phyloP scores from a whole-genome alignment of 73 alveolate species.

The Stentor coeruleus region DNA sequence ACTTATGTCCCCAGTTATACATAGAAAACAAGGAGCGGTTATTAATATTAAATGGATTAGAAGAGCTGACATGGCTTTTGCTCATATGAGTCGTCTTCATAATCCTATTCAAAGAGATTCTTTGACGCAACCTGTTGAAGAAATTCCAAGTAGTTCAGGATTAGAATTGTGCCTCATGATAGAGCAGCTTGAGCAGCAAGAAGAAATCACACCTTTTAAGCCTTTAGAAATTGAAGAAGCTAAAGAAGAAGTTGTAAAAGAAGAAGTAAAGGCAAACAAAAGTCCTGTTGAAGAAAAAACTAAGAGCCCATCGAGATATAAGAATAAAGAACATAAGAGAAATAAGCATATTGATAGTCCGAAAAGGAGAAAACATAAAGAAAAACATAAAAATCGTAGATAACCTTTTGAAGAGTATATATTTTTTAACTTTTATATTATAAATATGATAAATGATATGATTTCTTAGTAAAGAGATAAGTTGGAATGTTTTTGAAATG shows the following conservation, averaged over 20 bases:
- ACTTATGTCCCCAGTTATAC: background rate
- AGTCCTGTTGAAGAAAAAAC: background rate
- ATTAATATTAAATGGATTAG: conserved; percentile 17
- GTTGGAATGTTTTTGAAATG: too few relatives aligned
- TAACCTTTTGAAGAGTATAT: background rate
- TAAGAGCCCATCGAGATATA: background rate
- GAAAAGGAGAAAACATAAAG: background rate
- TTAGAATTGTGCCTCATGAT: conserved; percentile 1
- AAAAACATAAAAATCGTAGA: background rate
- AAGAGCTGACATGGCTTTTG: conserved; percentile 6
- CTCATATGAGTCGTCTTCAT: background rate
- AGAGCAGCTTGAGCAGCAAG: conserved; percentile 5
- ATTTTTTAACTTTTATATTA: too few relatives aligned
- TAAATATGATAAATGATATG: too few relatives aligned
- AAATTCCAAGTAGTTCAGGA: background rate
- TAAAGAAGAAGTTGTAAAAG: background rate
- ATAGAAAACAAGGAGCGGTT: background rate
- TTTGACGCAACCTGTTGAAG: conserved; percentile 25
- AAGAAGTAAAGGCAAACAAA: background rate
- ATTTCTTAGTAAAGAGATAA: too few relatives aligned
- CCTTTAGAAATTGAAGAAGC: background rate
- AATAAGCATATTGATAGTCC: background rate
- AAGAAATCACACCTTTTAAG: conserved; percentile 16
- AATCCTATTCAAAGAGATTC: conserved; percentile 6
- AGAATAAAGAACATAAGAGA: background rate